Percentiles rank a stretch among this genome's conserved stretches.
Evolutionary conservation across 2,329 filamentous ascomycete species (phyloP).

Genomic region (Neonectria coccinea): DNA sequence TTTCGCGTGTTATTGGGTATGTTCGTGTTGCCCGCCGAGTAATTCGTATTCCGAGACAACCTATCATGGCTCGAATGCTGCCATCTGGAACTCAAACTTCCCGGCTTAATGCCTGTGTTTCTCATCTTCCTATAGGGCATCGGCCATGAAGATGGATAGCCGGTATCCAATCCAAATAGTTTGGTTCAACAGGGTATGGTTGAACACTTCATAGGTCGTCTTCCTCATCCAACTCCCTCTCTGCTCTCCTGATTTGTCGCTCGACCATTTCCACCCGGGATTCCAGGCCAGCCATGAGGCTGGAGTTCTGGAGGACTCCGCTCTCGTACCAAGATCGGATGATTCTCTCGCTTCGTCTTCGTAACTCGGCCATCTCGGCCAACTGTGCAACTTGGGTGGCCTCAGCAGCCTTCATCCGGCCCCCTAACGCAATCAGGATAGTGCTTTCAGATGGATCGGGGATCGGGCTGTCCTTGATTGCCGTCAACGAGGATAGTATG

Average conservation of each 20-base stretch:
- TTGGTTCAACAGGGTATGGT: background rate
- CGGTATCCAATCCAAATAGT: background rate
- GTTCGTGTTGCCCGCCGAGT: background rate
- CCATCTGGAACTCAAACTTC: background rate
- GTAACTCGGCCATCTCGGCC: conserved; percentile 72
- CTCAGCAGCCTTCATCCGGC: conserved; percentile 71
- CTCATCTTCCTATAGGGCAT: background rate
- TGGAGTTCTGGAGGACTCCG: conserved; percentile 74
- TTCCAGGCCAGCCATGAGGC: conserved; percentile 79
- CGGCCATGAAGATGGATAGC: background rate
- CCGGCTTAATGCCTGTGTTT: background rate
- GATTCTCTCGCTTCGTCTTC: conserved; percentile 70
- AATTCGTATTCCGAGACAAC: background rate
- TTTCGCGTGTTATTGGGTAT: background rate
- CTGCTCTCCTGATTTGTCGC: conserved; percentile 71
- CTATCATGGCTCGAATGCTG: background rate
- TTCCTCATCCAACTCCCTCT: conserved; percentile 55
- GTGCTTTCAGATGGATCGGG: conserved; percentile 67
- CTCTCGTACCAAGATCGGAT: conserved; percentile 80
- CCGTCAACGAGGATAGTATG: conserved; percentile 68
- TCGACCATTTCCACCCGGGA: conserved; percentile 74
- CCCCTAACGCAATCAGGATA: conserved; percentile 67
- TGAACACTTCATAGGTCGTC: conserved; percentile 40
- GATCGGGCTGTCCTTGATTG: conserved; percentile 66
- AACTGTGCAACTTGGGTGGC: conserved; percentile 71